Conservation (phyloP, 352 stramenopile genomes). For the Phytophthora nicotianae region DNA sequence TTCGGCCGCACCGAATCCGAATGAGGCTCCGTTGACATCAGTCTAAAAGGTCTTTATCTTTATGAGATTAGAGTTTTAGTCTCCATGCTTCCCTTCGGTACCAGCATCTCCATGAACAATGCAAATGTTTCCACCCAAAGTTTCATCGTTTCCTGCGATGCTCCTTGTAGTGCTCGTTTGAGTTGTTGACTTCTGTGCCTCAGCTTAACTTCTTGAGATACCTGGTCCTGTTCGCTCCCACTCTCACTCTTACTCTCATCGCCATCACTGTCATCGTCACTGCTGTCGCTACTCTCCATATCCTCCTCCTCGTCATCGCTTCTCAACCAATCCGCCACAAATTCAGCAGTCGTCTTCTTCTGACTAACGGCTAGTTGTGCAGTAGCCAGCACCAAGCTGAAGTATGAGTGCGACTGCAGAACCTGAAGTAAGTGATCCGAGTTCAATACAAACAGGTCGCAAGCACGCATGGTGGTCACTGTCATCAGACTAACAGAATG, state of each 20-base stretch:
- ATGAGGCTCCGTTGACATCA: too few species aligned
- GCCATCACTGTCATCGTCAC: constrained; percentile 6
- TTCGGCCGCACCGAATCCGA: too few species aligned
- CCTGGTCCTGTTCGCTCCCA: neutral
- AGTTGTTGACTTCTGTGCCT: constrained; percentile 21
- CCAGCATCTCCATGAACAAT: constrained; percentile 55
- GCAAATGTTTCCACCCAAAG: constrained; percentile 50
- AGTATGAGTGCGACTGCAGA: constrained; percentile 46
- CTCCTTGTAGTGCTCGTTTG: constrained; percentile 14
- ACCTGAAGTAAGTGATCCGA: constrained; percentile 53
- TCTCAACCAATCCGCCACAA: constrained; percentile 27
- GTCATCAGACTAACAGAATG: constrained; percentile 62
- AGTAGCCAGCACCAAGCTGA: constrained; percentile 48
- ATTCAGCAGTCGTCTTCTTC: constrained; percentile 39
- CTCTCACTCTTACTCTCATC: neutral
- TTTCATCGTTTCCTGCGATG: constrained; percentile 21
- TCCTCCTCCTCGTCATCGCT: constrained; percentile 21
- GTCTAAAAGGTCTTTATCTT: too few species aligned
- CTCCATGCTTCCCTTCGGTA: constrained; percentile 43
- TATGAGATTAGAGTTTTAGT: neutral
- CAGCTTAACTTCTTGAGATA: constrained; percentile 8
- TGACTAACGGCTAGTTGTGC: constrained; percentile 44
- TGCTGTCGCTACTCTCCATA: constrained; percentile 4
- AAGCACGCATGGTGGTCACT: constrained; percentile 56
- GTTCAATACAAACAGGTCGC: constrained; percentile 63